Conservation (phyloP, 164 flowering plant species). For the Nymphaea thermarum region DNA sequence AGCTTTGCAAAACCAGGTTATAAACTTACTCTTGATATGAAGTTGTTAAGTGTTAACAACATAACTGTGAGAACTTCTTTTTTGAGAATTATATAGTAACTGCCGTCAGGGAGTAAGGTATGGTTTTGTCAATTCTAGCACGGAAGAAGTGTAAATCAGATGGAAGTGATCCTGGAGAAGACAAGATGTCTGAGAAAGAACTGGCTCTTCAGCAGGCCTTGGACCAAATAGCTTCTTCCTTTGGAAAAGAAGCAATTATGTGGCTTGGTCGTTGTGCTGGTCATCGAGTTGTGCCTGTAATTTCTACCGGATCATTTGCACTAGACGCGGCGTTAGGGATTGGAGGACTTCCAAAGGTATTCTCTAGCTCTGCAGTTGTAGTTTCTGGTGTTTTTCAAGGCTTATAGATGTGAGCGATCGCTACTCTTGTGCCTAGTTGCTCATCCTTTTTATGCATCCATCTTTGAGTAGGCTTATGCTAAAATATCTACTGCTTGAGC, state of each 20-base stretch:
- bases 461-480: too few relatives aligned
- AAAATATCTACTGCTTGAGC: too few relatives aligned
- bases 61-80: too few relatives aligned
- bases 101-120: neutral
- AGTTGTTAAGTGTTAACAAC: too few relatives aligned
- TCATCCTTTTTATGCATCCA: too few relatives aligned
- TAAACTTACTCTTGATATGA: too few relatives aligned
- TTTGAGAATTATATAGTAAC: too few relatives aligned
- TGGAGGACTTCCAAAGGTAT: conserved; percentile 96
- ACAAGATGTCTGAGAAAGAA: conserved; percentile 68
- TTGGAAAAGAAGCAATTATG: conserved; percentile 94
- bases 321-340: conserved; percentile 78
- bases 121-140: conserved; percentile 24
- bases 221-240: conserved; percentile 74
- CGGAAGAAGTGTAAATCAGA: conserved; percentile 54
- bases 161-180: conserved; percentile 62
- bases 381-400: too few relatives aligned
- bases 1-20: too few relatives aligned
- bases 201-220: conserved; percentile 69
- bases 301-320: conserved; percentile 85
- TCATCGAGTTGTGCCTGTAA: conserved; percentile 51
- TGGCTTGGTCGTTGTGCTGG: conserved; percentile 74
- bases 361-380: neutral
- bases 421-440: too few relatives aligned
- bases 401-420: too few relatives aligned